Evolutionary conservation across 768 basidiomycete species (phyloP).

Genomic region (Sarcodon sp.): DNA sequence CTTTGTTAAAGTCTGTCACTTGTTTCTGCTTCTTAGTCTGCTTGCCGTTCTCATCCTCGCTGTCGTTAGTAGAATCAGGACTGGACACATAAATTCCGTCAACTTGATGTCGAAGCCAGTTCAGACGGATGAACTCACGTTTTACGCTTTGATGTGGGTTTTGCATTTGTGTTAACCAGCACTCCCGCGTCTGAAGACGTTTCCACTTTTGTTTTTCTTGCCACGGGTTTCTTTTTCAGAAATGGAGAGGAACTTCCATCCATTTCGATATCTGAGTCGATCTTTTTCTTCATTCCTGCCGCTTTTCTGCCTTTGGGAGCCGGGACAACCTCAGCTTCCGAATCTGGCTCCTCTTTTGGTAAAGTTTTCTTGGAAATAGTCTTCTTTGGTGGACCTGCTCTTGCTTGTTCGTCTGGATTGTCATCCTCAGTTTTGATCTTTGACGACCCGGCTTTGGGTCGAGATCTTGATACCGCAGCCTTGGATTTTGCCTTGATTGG

Average conservation of each 20-base stretch:
- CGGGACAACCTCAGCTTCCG: conserved; percentile 1
- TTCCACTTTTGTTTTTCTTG: conserved; percentile 15
- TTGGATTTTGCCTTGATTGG: conserved; percentile 34
- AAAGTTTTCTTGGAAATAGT: conserved; percentile 31
- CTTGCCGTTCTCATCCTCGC: conserved; percentile 3
- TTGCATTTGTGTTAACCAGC: conserved; percentile 25
- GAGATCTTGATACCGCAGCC: conserved; percentile 3
- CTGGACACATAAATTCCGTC: background rate
- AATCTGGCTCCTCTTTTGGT: conserved; percentile 29
- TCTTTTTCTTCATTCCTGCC: conserved; percentile 15
- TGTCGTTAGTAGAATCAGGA: background rate
- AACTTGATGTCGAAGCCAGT: background rate
- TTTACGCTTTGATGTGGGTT: conserved; percentile 43
- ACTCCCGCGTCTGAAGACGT: conserved; percentile 26
- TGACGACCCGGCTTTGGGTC: conserved; percentile 19
- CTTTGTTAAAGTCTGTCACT: conserved; percentile 46
- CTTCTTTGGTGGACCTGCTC: conserved; percentile 13
- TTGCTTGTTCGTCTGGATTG: conserved; percentile 26
- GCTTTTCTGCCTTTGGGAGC: conserved; percentile 25
- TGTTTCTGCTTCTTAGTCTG: conserved; percentile 19
- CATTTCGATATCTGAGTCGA: conserved; percentile 16
- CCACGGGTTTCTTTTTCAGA: conserved; percentile 15
- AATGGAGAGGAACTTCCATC: conserved; percentile 12
- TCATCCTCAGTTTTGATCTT: conserved; percentile 33
- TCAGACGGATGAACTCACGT: conserved; percentile 28